A percentile compares a stretch with the other conserved stretches of the same genome.
phyloP scores from a whole-genome alignment of 2,329 filamentous ascomycete species.

The Alternaria triticimaculans region DNA sequence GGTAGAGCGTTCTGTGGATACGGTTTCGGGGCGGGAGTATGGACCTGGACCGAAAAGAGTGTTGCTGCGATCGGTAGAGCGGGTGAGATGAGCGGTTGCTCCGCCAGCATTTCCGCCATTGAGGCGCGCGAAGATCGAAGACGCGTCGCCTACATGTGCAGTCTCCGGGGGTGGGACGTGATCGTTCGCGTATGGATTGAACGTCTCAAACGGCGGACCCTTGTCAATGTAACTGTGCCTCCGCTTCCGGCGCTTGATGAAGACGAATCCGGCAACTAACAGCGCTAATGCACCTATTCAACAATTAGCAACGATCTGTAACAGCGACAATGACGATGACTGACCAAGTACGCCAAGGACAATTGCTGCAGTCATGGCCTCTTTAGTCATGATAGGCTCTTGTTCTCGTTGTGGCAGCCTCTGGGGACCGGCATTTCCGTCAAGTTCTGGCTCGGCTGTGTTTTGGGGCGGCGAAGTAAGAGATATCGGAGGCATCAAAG shows the following conservation, averaged over 20 bases:
- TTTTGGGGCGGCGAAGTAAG: background rate
- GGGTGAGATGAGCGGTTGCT: conserved; percentile 26
- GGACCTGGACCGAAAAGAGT: conserved; percentile 35
- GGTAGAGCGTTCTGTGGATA: conserved; percentile 32
- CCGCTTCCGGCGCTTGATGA: conserved; percentile 34
- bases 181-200: conserved; percentile 32
- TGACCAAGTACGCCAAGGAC: conserved; percentile 41
- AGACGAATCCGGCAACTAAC: conserved; percentile 27
- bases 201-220: conserved; percentile 34
- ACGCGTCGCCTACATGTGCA: conserved; percentile 22
- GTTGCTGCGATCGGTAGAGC: conserved; percentile 31
- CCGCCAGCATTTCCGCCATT: background rate
- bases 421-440: background rate
- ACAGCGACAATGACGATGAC: background rate
- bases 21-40: conserved; percentile 42
- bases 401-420: conserved; percentile 1
- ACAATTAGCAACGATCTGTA: background rate
- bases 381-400: conserved; percentile 32
- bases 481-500: background rate
- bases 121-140: conserved; percentile 18
- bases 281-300: conserved; percentile 37
- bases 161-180: conserved; percentile 29
- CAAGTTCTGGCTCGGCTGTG: background rate
- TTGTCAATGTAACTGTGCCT: conserved; percentile 17
- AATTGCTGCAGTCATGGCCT: conserved; percentile 41